Evolutionary conservation across 2,329 filamentous ascomycete genomes (phyloP).

Genomic region (Fonsecaea pedrosoi): DNA sequence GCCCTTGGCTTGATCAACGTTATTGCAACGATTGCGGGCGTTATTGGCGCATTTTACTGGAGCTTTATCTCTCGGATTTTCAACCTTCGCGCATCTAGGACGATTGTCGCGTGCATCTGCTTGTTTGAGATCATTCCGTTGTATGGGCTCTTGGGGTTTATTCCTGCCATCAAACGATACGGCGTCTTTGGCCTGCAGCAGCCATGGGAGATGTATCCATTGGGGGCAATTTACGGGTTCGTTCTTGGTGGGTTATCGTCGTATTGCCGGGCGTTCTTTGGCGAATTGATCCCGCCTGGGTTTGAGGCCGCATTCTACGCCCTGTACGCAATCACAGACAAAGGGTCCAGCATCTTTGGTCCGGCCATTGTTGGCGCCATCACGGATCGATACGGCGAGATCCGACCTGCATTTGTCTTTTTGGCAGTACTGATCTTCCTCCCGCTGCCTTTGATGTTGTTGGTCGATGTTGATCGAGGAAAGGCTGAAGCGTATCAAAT

Average conservation of each 20-base stretch:
- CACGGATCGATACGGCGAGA: conserved; percentile 81
- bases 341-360: conserved; percentile 91
- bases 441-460: conserved; percentile 81
- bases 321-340: conserved; percentile 96
- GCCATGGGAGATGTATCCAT: conserved; percentile 94
- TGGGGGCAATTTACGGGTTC: conserved; percentile 89
- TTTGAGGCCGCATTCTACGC: conserved; percentile 97
- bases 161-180: conserved; percentile 76
- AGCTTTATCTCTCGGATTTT: conserved; percentile 74
- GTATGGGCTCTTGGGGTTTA: conserved; percentile 86
- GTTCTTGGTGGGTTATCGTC: conserved; percentile 91
- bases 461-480: conserved; percentile 83
- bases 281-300: conserved; percentile 90
- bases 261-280: conserved; percentile 91
- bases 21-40: conserved; percentile 82
- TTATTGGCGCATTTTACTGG: conserved; percentile 90
- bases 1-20: conserved; percentile 92
- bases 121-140: conserved; percentile 92
- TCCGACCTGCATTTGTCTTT: conserved; percentile 90
- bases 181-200: conserved; percentile 87
- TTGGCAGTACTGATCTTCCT: conserved; percentile 82
- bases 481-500: conserved; percentile 71
- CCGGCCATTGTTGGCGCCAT: conserved; percentile 93
- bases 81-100: conserved; percentile 77
- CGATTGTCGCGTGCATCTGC: conserved; percentile 87